phyloP scores from a whole-genome alignment of 352 stramenopile species.

The Pythium dissotocum region DNA sequence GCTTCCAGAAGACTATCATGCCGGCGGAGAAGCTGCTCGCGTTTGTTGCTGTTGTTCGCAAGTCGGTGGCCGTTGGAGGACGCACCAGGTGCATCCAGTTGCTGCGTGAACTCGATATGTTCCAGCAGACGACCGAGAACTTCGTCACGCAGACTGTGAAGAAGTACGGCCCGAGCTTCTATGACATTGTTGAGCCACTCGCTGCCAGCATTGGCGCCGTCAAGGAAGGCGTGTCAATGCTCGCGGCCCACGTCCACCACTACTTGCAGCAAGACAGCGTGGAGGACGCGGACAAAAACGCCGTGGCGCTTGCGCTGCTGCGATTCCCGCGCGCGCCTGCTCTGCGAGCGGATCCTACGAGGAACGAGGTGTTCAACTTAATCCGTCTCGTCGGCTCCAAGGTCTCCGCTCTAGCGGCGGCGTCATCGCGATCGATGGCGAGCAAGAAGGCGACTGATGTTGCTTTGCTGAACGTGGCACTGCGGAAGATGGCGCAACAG shows the following conservation, averaged over 20 bases:
- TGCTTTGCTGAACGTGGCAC: slow-evolving; percentile 63
- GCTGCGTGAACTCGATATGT: slow-evolving; percentile 85
- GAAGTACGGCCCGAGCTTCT: slow-evolving; percentile 76
- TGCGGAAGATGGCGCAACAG: slow-evolving; percentile 69
- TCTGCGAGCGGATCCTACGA: neutral
- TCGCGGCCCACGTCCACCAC: slow-evolving; percentile 64
- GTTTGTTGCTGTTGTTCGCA: slow-evolving; percentile 42
- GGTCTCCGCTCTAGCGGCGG: slow-evolving; percentile 9
- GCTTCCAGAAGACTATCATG: slow-evolving; percentile 80
- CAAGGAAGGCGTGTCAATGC: slow-evolving; percentile 83
- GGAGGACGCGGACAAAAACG: slow-evolving; percentile 46
- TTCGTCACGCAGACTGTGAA: slow-evolving; percentile 64
- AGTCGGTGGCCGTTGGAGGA: slow-evolving; percentile 27
- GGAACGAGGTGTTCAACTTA: slow-evolving; percentile 23
- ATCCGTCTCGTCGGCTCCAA: slow-evolving; percentile 29
- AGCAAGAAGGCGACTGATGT: slow-evolving; percentile 63
- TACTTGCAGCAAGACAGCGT: slow-evolving; percentile 51
- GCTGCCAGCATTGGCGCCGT: slow-evolving; percentile 72
- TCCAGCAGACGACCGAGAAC: slow-evolving; percentile 87
- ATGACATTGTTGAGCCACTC: slow-evolving; percentile 85
- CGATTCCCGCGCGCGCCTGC: slow-evolving; percentile 59
- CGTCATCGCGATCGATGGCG: slow-evolving; percentile 24
- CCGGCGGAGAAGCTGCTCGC: slow-evolving; percentile 54
- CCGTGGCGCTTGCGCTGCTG: slow-evolving; percentile 53
- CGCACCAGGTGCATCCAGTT: slow-evolving; percentile 61